A percentile compares a stretch with the other conserved stretches of the same genome.
Evolutionary conservation across 2,329 filamentous ascomycete genomes (phyloP).

Genomic region (Clonostachys rhizophaga): DNA sequence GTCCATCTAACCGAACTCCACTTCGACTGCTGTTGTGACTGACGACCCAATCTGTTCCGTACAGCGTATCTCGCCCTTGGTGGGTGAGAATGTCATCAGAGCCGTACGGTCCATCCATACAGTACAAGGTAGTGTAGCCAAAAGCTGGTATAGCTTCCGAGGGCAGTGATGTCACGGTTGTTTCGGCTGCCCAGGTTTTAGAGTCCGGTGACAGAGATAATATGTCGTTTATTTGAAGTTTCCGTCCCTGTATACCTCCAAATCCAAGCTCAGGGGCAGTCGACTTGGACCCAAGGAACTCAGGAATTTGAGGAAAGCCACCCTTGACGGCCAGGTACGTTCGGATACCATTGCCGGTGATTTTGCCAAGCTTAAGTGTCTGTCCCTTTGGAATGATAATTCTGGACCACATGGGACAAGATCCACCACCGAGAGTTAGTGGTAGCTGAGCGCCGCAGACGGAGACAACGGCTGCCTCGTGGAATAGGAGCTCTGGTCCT

Average conservation of each 20-base stretch:
- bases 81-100: slow-evolving; percentile 21
- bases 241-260: slow-evolving; percentile 55
- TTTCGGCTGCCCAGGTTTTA: too few species aligned
- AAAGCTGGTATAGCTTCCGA: slow-evolving; percentile 3
- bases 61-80: slow-evolving; percentile 52
- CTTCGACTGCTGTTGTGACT: slow-evolving; percentile 57
- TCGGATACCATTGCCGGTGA: slow-evolving; percentile 44
- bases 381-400: slow-evolving; percentile 40
- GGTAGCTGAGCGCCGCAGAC: slow-evolving; percentile 52
- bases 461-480: slow-evolving; percentile 47
- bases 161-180: not conserved
- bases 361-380: slow-evolving; percentile 46
- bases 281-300: slow-evolving; percentile 54
- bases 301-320: slow-evolving; percentile 34
- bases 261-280: slow-evolving; percentile 53
- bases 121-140: slow-evolving; percentile 9
- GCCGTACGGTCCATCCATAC: slow-evolving; percentile 22
- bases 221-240: slow-evolving; percentile 47
- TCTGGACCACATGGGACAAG: slow-evolving; percentile 49
- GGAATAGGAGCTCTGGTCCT: slow-evolving; percentile 54
- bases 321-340: slow-evolving; percentile 51
- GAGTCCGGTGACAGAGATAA: slow-evolving; percentile 28
- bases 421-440: slow-evolving; percentile 40
- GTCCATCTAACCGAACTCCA: slow-evolving; percentile 55
- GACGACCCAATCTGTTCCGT: slow-evolving; percentile 52